Conservation (phyloP, 2,329 filamentous ascomycete genomes). For the Botryotinia calthae region DNA sequence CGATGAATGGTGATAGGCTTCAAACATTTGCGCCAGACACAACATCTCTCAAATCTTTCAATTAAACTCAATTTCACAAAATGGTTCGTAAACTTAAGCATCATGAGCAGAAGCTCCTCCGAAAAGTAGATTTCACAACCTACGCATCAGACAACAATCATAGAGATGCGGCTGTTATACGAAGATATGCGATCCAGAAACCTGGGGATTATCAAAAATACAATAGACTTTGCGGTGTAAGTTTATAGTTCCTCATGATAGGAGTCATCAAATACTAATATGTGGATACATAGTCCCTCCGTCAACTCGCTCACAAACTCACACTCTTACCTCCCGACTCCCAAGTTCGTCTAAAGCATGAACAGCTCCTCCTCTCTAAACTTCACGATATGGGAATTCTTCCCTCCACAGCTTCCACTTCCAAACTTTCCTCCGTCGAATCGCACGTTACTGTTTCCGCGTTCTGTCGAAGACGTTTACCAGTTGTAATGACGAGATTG, state of each 20-base stretch:
- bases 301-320: constrained; percentile 85
- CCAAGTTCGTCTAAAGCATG: constrained; percentile 75
- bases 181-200: constrained; percentile 89
- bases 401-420: constrained; percentile 59
- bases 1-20: neutral
- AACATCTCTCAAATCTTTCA: neutral
- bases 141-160: constrained; percentile 88
- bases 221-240: constrained; percentile 64
- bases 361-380: constrained; percentile 85
- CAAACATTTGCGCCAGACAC: neutral
- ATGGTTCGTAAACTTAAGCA: constrained; percentile 98
- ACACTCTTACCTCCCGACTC: constrained; percentile 78
- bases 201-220: constrained; percentile 77
- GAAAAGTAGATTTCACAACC: constrained; percentile 90
- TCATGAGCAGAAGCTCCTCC: constrained; percentile 92
- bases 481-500: constrained; percentile 85
- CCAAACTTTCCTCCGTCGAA: constrained; percentile 81
- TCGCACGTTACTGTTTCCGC: constrained; percentile 84
- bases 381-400: constrained; percentile 90
- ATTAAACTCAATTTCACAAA: constrained; percentile 30
- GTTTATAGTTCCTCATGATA: constrained; percentile 33
- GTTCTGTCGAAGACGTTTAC: constrained; percentile 78
- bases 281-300: constrained; percentile 61
- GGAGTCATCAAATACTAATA: neutral
- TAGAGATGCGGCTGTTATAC: constrained; percentile 74